Evolutionary conservation across 129 eudicot genomes (phyloP).

Genomic region (Gnaphalium uliginosum): DNA sequence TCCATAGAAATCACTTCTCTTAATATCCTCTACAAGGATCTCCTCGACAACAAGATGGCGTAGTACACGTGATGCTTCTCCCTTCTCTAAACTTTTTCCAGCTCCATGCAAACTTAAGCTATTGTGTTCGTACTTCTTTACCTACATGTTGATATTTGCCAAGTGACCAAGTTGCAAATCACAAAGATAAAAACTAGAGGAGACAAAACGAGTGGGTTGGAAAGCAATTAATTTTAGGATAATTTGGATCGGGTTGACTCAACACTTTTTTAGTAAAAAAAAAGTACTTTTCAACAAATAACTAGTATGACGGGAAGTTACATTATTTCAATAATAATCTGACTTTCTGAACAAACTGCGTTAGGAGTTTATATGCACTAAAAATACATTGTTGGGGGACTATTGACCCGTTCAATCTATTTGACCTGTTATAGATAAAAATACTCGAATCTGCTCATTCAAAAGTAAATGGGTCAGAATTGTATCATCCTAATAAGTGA

Average conservation of each 20-base stretch:
- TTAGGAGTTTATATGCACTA: background rate
- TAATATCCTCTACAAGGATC: slow-evolving; percentile 73
- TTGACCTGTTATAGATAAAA: background rate
- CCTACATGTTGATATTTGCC: slow-evolving; percentile 41
- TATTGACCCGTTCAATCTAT: background rate
- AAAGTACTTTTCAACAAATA: background rate
- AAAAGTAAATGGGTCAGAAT: background rate
- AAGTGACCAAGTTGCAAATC: slow-evolving; percentile 4
- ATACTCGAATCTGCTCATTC: background rate
- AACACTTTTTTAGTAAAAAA: background rate
- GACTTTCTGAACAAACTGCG: background rate
- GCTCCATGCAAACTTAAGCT: slow-evolving; percentile 78
- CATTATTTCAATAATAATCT: background rate
- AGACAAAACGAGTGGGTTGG: background rate
- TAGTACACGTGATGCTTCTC: slow-evolving; percentile 82
- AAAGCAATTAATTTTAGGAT: background rate
- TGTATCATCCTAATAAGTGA: background rate
- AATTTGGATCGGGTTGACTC: background rate
- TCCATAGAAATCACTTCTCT: slow-evolving; percentile 80
- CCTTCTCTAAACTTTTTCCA: slow-evolving; percentile 74
- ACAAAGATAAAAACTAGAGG: background rate
- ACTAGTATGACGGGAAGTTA: background rate
- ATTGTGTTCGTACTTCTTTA: slow-evolving; percentile 77
- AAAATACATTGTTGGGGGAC: background rate
- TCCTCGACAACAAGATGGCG: slow-evolving; percentile 84